Evolutionary conservation across 129 eudicot genomes (phyloP).

Genomic region (Rutidosis leptorrhynchoides): DNA sequence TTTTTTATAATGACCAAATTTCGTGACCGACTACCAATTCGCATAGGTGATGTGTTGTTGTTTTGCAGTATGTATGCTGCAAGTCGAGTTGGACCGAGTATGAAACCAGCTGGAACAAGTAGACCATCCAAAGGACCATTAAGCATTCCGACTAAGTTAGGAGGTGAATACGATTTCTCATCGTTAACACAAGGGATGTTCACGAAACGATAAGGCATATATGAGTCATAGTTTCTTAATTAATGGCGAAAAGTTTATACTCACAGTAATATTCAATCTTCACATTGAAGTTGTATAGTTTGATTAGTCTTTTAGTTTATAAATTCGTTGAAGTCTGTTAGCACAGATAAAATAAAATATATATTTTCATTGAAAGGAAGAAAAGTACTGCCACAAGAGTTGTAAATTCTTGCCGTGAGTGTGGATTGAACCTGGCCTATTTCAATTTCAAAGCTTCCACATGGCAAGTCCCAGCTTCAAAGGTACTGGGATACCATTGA

Average conservation of each 20-base stretch:
- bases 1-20: neutral
- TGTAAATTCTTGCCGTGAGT: too few species aligned
- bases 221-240: neutral
- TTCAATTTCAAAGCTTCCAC: too few species aligned
- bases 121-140: constrained; percentile 36
- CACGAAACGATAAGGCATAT: constrained; percentile 29
- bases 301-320: constrained; percentile 13
- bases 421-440: too few species aligned
- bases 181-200: constrained; percentile 59
- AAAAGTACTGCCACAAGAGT: too few species aligned
- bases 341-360: constrained; percentile 21
- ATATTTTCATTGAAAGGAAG: constrained; percentile 8
- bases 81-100: constrained; percentile 26
- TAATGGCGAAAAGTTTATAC: neutral
- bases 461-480: too few species aligned
- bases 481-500: too few species aligned
- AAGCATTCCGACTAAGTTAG: constrained; percentile 50
- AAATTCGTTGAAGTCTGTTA: constrained; percentile 13
- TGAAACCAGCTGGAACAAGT: constrained; percentile 18
- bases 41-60: neutral
- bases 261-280: constrained; percentile 11
- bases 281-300: constrained; percentile 16
- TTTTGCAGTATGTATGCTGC: constrained; percentile 37
- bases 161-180: constrained; percentile 67
- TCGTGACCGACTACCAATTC: neutral